Evolutionary conservation across 2,329 filamentous ascomycete genomes (phyloP).

Genomic region (Huntiella moniliformis): DNA sequence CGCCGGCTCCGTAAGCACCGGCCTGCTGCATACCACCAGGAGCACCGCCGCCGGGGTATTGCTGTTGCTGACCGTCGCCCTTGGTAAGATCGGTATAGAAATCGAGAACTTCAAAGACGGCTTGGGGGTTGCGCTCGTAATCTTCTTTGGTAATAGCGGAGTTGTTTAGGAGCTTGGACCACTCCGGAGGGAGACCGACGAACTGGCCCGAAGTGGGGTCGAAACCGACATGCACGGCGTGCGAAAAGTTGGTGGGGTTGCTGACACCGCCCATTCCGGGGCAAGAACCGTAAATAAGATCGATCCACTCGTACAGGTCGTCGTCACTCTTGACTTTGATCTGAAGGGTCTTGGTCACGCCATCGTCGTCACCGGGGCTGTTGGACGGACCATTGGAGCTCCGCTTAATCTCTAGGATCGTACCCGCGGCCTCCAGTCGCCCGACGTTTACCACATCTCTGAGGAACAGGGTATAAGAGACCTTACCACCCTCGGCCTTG

Average conservation of each 20-base stretch:
- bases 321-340: conserved; percentile 91
- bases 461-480: conserved; percentile 68
- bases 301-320: conserved; percentile 97
- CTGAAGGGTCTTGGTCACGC: conserved; percentile 63
- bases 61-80: conserved; percentile 49
- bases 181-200: conserved; percentile 82
- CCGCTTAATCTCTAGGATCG: conserved; percentile 85
- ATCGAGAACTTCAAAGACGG: conserved; percentile 61
- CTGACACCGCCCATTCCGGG: conserved; percentile 96
- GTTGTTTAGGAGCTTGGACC: conserved; percentile 89
- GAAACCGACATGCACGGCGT: conserved; percentile 93
- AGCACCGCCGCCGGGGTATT: conserved; percentile 33
- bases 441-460: conserved; percentile 81
- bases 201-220: conserved; percentile 91
- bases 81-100: conserved; percentile 76
- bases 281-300: conserved; percentile 90
- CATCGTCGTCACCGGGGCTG: conserved; percentile 61
- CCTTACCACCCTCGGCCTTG: conserved; percentile 75
- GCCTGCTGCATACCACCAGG: conserved; percentile 53
- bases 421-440: conserved; percentile 75
- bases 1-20: conserved; percentile 37
- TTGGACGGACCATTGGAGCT: conserved; percentile 47
- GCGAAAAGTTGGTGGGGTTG: conserved; percentile 95
- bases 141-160: conserved; percentile 97
- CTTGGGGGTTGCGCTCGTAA: conserved; percentile 90